phyloP scores from a whole-genome alignment of 2,329 filamentous ascomycete species.

The Trichoderma koningii region DNA sequence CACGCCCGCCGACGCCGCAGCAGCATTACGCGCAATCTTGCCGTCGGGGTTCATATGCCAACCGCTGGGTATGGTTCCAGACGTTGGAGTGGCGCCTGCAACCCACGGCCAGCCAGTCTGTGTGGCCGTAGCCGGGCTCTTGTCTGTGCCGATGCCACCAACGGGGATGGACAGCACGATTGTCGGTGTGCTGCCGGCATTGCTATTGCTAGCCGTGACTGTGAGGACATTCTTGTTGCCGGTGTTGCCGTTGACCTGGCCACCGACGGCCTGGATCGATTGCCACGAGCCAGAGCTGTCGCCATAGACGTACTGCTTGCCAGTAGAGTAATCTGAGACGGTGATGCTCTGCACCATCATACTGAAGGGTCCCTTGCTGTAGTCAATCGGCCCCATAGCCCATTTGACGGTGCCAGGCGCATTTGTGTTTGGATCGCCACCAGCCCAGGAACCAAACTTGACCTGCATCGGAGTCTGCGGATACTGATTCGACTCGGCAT shows the following conservation, averaged over 20 bases:
- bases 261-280: constrained; percentile 80
- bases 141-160: constrained; percentile 64
- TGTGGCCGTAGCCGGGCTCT: constrained; percentile 53
- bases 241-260: constrained; percentile 70
- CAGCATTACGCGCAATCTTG: constrained; percentile 71
- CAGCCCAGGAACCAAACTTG: constrained; percentile 90
- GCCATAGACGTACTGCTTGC: constrained; percentile 78
- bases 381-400: constrained; percentile 86
- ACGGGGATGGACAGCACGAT: constrained; percentile 68
- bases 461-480: constrained; percentile 95
- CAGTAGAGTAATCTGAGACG: constrained; percentile 91
- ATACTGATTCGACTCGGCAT: constrained; percentile 74
- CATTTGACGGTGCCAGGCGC: constrained; percentile 80
- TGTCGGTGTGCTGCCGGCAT: constrained; percentile 57
- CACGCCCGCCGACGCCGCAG: constrained; percentile 42
- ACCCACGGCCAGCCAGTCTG: constrained; percentile 72
- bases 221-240: constrained; percentile 54
- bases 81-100: constrained; percentile 54
- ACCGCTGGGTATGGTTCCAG: constrained; percentile 67
- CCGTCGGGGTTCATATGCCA: constrained; percentile 79
- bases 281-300: constrained; percentile 77
- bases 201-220: constrained; percentile 58
- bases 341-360: constrained; percentile 79
- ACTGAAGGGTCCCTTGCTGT: constrained; percentile 76
- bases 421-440: constrained; percentile 77